Evolutionary conservation across 164 flowering plant species (phyloP).

Genomic region (Sedum album): DNA sequence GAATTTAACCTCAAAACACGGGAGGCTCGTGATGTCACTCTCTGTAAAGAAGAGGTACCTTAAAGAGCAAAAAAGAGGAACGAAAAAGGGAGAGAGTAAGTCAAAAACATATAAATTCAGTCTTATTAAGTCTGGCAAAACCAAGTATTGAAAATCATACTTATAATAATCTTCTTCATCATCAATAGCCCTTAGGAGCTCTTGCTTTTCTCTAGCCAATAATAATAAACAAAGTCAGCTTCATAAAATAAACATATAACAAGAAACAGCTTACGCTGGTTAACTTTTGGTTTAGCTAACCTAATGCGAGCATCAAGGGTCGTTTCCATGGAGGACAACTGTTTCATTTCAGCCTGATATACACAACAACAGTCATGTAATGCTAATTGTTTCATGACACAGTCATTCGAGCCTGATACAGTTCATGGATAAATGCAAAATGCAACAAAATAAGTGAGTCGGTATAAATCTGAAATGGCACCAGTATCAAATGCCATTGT

Average conservation of each 20-base stretch:
- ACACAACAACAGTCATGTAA: not conserved
- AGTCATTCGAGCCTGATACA: too few relatives aligned
- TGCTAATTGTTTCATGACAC: too few relatives aligned
- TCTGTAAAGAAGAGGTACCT: slow-evolving; percentile 49
- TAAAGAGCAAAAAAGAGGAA: slow-evolving; percentile 11
- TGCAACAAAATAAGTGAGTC: not conserved
- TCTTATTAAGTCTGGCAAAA: not conserved
- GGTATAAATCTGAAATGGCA: not conserved
- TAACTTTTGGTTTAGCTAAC: slow-evolving; percentile 19
- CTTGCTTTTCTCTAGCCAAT: slow-evolving; percentile 45
- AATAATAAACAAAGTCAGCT: slow-evolving; percentile 13
- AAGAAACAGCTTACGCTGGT: not conserved
- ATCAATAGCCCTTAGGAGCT: slow-evolving; percentile 30
- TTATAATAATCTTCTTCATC: slow-evolving; percentile 35
- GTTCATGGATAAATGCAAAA: not conserved
- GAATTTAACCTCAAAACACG: slow-evolving; percentile 47
- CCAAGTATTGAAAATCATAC: slow-evolving; percentile 24
- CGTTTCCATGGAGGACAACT: slow-evolving; percentile 37
- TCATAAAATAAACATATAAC: slow-evolving; percentile 4
- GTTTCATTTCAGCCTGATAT: slow-evolving; percentile 47
- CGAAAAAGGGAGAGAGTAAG: slow-evolving; percentile 2
- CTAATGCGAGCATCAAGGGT: slow-evolving; percentile 49
- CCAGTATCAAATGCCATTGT: not conserved
- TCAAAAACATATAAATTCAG: not conserved
- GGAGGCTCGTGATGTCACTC: slow-evolving; percentile 54